These are phyloP conservation scores for Colletotrichum zoysiae DNA, from an alignment of 2,329 filamentous ascomycete genomes.

Conservation along the genomic window DNA sequence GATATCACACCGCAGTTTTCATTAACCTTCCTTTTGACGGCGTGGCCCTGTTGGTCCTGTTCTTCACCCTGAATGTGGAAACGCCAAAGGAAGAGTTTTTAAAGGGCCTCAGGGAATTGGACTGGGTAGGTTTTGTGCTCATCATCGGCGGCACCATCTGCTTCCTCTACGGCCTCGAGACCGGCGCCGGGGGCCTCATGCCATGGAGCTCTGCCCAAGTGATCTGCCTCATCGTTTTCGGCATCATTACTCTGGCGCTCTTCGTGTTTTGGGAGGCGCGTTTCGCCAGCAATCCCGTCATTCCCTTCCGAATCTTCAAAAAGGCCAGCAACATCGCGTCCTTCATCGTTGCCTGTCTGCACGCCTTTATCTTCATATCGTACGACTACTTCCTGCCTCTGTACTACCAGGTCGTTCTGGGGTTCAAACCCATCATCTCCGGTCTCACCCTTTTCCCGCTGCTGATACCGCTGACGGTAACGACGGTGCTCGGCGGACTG, in stretches of 20 bases:
- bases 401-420: conserved; percentile 69
- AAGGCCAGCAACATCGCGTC: conserved; percentile 63
- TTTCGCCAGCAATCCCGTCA: conserved; percentile 68
- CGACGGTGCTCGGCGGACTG: conserved; percentile 46
- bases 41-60: conserved; percentile 53
- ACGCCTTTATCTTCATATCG: conserved; percentile 64
- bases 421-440: conserved; percentile 64
- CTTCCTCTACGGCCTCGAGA: conserved; percentile 72
- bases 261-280: conserved; percentile 67
- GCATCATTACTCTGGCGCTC: conserved; percentile 54
- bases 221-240: conserved; percentile 65
- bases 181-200: conserved; percentile 63
- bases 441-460: conserved; percentile 65
- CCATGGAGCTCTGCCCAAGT: conserved; percentile 66
- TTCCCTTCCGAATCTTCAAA: conserved; percentile 66
- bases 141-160: conserved; percentile 70
- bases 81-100: conserved; percentile 67
- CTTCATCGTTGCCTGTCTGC: conserved; percentile 51
- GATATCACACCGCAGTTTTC: conserved; percentile 46
- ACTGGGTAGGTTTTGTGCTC: conserved; percentile 64
- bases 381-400: conserved; percentile 72
- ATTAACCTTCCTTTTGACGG: conserved; percentile 60
- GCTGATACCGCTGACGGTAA: conserved; percentile 48
- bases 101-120: conserved; percentile 65
- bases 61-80: conserved; percentile 61